A percentile compares a stretch with the other conserved stretches of the same genome.
phyloP scores from a whole-genome alignment of 495 filamentous ascomycete species.

The Neurospora hispaniola region DNA sequence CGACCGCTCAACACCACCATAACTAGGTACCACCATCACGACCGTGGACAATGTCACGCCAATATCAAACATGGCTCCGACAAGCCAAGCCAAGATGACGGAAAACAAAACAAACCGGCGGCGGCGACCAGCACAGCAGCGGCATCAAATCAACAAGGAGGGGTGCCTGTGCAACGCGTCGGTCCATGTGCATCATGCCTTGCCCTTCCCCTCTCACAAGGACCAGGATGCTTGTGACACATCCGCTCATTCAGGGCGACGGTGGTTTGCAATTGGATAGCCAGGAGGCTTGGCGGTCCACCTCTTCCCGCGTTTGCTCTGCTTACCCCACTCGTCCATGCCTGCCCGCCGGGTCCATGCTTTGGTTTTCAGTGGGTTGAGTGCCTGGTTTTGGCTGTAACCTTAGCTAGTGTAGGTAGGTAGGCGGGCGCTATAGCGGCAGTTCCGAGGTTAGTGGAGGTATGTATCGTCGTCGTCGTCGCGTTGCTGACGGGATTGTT shows the following conservation, averaged over 20 bases:
- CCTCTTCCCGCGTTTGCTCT: not conserved
- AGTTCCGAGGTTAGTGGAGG: not conserved
- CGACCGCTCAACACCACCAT: not conserved
- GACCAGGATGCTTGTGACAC: not conserved
- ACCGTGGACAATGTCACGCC: not conserved
- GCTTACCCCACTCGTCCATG: not conserved
- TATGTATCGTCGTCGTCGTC: not conserved
- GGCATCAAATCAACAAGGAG: not conserved
- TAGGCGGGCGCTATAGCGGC: not conserved
- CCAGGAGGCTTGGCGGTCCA: not conserved
- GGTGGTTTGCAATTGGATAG: not conserved
- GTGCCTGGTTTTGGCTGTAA: not conserved
- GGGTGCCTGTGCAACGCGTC: not conserved
- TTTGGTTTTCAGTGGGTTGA: not conserved
- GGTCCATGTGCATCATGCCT: not conserved
- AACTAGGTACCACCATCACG: not conserved
- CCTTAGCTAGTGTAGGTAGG: not conserved
- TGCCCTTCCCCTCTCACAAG: not conserved
- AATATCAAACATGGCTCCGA: not conserved
- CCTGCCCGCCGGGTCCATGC: not conserved
- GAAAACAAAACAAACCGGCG: not conserved
- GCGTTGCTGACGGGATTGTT: not conserved
- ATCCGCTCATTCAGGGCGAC: not conserved
- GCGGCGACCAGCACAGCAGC: not conserved
- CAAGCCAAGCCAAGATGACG: not conserved